These are phyloP conservation scores for Cocos nucifera DNA, from an alignment of 176 grass and related monocot genomes.

Conservation along the genomic window DNA sequence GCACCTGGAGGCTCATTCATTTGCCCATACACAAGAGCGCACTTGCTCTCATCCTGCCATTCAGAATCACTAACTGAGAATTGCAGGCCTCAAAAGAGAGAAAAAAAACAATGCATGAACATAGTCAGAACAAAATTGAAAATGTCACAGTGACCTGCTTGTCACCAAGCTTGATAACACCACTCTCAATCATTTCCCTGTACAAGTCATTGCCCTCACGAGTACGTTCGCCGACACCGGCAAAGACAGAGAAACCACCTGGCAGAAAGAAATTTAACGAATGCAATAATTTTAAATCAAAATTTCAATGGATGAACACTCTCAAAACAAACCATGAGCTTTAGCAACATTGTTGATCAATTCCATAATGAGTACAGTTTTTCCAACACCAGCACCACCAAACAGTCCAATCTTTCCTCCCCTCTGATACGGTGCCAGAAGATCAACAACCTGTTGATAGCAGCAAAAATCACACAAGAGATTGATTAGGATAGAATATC, in stretches of 20 bases:
- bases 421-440: conserved; percentile 93
- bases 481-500: too few relatives aligned
- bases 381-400: conserved; percentile 93
- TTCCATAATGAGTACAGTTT: conserved; percentile 98
- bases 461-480: neutral
- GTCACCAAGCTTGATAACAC: conserved; percentile 94
- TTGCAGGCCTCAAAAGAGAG: too few relatives aligned
- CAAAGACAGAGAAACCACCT: conserved; percentile 99
- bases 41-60: conserved; percentile 76
- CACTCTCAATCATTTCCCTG: conserved; percentile 99
- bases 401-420: conserved; percentile 96
- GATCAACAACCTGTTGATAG: conserved; percentile 64
- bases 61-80: neutral
- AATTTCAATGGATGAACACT: neutral
- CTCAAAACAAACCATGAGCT: conserved; percentile 62
- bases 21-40: conserved; percentile 88
- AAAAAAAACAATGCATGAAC: too few relatives aligned
- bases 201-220: conserved; percentile 95
- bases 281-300: neutral
- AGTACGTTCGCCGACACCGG: conserved; percentile 88
- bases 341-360: conserved; percentile 97
- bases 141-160: conserved; percentile 38
- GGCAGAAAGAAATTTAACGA: conserved; percentile 3
- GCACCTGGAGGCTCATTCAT: conserved; percentile 97
- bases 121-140: too few relatives aligned